Evolutionary conservation across 768 basidiomycete species (phyloP).

Genomic region (Serendipita sp.): DNA sequence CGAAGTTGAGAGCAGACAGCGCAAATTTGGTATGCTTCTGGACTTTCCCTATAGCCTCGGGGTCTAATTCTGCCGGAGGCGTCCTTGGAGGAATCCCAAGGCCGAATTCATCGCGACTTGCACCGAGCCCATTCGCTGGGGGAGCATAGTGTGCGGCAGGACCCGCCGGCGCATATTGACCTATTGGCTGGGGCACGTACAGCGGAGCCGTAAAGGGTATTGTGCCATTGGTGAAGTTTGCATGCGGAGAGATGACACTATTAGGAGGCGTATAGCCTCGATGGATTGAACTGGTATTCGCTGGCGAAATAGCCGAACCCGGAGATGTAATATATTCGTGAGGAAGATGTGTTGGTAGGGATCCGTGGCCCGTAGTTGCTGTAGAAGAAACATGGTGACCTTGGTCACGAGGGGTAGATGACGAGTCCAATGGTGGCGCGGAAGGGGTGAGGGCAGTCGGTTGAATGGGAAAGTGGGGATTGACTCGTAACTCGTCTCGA

Average conservation of each 20-base stretch:
- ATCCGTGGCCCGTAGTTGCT: not conserved
- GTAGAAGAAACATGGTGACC: not conserved
- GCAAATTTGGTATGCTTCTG: constrained; percentile 92
- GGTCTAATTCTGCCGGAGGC: constrained; percentile 35
- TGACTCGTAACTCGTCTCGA: constrained; percentile 4
- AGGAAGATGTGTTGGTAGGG: not conserved
- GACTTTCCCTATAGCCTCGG: constrained; percentile 48
- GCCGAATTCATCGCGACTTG: not conserved
- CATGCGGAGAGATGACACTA: not conserved
- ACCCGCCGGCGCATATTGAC: not conserved
- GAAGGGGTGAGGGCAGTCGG: not conserved
- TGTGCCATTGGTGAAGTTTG: not conserved
- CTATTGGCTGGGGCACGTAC: not conserved
- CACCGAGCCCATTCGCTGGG: not conserved
- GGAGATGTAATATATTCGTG: constrained; percentile 12
- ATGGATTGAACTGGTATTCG: not conserved
- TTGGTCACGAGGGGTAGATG: constrained; percentile 9
- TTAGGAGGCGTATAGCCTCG: constrained; percentile 3
- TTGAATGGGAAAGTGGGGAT: constrained; percentile 9
- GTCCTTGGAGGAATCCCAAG: not conserved
- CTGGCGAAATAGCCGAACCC: constrained; percentile 16
- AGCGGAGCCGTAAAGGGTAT: not conserved
- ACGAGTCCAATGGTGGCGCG: not conserved
- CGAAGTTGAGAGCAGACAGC: constrained; percentile 90
- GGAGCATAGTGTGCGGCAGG: not conserved